Conservation (phyloP, 768 basidiomycete genomes). For the Mycena leptocephala region DNA sequence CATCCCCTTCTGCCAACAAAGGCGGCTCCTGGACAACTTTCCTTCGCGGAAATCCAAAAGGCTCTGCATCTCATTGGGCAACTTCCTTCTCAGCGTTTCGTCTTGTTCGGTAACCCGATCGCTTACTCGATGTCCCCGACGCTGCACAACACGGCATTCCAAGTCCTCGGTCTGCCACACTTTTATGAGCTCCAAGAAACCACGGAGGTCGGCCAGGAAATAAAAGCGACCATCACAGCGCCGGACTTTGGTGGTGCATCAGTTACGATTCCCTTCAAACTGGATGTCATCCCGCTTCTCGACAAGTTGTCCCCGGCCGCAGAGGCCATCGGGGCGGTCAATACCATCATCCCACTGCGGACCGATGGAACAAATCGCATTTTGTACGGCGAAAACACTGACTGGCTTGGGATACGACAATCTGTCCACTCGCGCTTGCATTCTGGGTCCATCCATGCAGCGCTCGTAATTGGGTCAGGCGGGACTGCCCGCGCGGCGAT, state of each 20-base stretch:
- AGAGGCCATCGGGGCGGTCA: slow-evolving; percentile 92
- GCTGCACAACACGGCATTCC: slow-evolving; percentile 92
- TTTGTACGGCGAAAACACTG: slow-evolving; percentile 96
- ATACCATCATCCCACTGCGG: slow-evolving; percentile 83
- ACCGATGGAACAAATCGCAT: slow-evolving; percentile 59
- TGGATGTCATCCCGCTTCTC: slow-evolving; percentile 89
- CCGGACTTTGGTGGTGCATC: slow-evolving; percentile 95
- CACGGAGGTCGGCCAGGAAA: slow-evolving; percentile 71
- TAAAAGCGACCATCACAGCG: slow-evolving; percentile 74
- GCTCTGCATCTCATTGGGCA: slow-evolving; percentile 88
- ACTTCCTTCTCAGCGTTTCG: slow-evolving; percentile 82
- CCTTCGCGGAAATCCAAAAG: slow-evolving; percentile 88
- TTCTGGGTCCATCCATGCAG: slow-evolving; percentile 61
- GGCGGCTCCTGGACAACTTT: slow-evolving; percentile 95
- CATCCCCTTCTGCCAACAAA: slow-evolving; percentile 89
- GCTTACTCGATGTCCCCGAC: slow-evolving; percentile 92
- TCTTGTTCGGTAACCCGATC: slow-evolving; percentile 93
- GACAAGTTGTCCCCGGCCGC: slow-evolving; percentile 88
- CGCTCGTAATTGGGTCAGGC: slow-evolving; percentile 94
- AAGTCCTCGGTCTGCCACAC: slow-evolving; percentile 88
- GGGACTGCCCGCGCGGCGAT: slow-evolving; percentile 96
- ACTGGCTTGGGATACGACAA: slow-evolving; percentile 91
- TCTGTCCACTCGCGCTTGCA: slow-evolving; percentile 64
- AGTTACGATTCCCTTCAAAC: slow-evolving; percentile 96
- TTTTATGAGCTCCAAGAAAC: slow-evolving; percentile 88